Percentiles rank a stretch among this genome's conserved stretches.
Conservation (phyloP, 2,329 filamentous ascomycete species). For the Colletotrichum coccodes region DNA sequence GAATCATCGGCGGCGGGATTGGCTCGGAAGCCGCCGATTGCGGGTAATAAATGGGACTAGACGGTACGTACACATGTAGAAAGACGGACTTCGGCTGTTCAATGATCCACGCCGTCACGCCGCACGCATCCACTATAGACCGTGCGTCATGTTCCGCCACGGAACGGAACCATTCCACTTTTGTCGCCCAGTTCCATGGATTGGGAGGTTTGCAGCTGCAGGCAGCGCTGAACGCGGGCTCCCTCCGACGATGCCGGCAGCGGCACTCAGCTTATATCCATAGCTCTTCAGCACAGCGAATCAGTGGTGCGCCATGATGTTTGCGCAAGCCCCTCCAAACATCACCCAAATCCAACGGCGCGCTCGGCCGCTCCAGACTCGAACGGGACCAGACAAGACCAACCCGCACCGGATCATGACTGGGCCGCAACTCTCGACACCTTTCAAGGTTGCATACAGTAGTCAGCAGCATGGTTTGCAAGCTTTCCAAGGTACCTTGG, state of each 20-base stretch:
- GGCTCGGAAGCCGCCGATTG: slow-evolving; percentile 8
- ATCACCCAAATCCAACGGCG: slow-evolving; percentile 3
- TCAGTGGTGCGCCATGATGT: neutral
- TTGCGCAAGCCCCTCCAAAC: neutral
- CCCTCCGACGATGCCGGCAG: slow-evolving; percentile 14
- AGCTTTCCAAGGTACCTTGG: neutral
- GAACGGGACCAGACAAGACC: slow-evolving; percentile 5
- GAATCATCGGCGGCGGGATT: slow-evolving; percentile 14
- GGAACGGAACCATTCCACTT: slow-evolving; percentile 3
- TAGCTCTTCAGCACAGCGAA: neutral
- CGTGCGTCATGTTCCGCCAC: slow-evolving; percentile 17
- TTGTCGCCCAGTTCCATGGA: neutral
- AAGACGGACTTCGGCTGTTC: slow-evolving; percentile 10
- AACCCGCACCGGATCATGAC: slow-evolving; percentile 4
- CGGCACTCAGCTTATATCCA: too few species aligned
- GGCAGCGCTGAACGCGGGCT: neutral
- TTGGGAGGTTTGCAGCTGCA: neutral
- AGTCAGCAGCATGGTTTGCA: neutral
- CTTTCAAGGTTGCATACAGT: neutral
- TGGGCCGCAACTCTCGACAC: slow-evolving; percentile 4
- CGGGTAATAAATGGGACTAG: neutral
- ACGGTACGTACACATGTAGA: accelerated
- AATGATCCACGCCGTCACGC: slow-evolving; percentile 11
- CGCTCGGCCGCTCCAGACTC: slow-evolving; percentile 21
- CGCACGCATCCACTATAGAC: neutral